Evolutionary conservation across 441 rosid species (phyloP), one percentile per base, ranked within the genome.

Genomic region (Erodium trifolium): DNA sequence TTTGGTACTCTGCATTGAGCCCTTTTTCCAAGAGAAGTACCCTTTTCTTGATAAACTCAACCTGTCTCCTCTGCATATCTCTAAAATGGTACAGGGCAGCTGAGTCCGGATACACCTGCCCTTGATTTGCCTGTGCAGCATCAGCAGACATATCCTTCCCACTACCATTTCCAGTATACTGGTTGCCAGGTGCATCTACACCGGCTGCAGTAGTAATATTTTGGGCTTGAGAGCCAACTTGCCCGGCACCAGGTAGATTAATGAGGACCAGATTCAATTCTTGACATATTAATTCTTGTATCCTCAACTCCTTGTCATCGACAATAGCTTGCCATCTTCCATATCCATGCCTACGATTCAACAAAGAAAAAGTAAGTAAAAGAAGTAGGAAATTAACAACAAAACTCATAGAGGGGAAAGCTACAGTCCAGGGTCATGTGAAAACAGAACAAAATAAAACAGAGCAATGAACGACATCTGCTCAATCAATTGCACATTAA

Each of bases 311-410:
- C 81, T 84, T 90, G 80, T 95, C 97, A 80, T 95, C 98, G 70
- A 92, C 90, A 71, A 95, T 95, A 53, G 98, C 97, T 85, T 92
- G 99, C 99, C 99, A 92, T 80, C 96, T 87, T 80, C 99, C 99
- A 64, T 92, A 95, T 63, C 99, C 99, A 77, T 95, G 99, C 91
- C 99, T 94, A 68, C 68, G 72, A 73, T 68, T 69, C 68, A 73
- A 74, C 65, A 49, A 51, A 62, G 67, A 55, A 19, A 65, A 31
- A 70, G 68, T 60, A 53, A 60, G 70, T 66, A 71, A 45, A 12
- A 67, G 65, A 41, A 49, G 6, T 64, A 53, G 31, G 31, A 31
- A 31, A 31, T 31, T 31, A 31, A 31, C 34, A 31, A 31, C 34
- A 31, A 31, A 31, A 31, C 34, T 31, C 34, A 31, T 2, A 31